These are phyloP conservation scores for Kodamaea ohmeri DNA, from an alignment of 1,139 yeast species.

Conservation along the genomic window DNA sequence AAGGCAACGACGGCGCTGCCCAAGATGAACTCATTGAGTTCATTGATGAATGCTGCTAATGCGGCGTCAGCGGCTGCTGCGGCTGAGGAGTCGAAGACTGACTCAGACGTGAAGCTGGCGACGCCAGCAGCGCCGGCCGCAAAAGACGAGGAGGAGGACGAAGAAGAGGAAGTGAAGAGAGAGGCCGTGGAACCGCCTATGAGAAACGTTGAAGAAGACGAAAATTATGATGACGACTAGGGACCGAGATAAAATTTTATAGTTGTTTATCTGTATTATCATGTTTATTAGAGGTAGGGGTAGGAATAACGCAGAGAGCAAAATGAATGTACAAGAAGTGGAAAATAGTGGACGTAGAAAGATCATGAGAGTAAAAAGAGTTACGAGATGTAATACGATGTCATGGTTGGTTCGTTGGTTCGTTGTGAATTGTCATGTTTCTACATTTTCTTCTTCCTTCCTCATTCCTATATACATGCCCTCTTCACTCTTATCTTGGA, in stretches of 20 bases:
- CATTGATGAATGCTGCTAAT: conserved; percentile 33
- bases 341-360: no score
- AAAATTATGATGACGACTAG: conserved; percentile 68
- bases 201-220: conserved; percentile 78
- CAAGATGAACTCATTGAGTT: conserved; percentile 22
- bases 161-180: conserved; percentile 23
- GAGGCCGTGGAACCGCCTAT: conserved; percentile 61
- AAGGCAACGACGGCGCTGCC: conserved; percentile 15
- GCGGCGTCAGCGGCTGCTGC: conserved; percentile 15
- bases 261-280: conserved; percentile 7
- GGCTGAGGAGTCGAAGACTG: conserved; percentile 14
- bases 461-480: neutral
- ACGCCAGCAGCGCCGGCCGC: conserved; percentile 9
- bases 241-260: conserved; percentile 2
- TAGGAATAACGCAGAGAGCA: neutral
- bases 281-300: conserved; percentile 3
- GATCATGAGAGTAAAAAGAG: no score
- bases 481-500: no score
- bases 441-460: neutral
- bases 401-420: no score
- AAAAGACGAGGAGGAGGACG: conserved; percentile 38
- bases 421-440: no score
- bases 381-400: no score
- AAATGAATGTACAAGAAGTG: no score
- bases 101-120: conserved; percentile 6